Evolutionary conservation across 148 eudicot genomes (phyloP).

Genomic region (Euryodendron excelsum): DNA sequence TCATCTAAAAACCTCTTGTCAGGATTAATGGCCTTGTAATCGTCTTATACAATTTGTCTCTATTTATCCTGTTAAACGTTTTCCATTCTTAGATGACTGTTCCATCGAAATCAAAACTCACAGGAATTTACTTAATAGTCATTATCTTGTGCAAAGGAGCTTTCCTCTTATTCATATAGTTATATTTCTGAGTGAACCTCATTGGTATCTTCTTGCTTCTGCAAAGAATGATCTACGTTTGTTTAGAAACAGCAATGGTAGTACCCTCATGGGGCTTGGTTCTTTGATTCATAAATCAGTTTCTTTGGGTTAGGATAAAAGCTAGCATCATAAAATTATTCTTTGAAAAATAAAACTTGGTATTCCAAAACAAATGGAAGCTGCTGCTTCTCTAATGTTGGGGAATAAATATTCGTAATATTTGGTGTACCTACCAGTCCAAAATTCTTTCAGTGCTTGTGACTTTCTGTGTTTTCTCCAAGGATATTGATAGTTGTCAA

Average conservation of each 20-base stretch:
- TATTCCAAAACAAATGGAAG: not conserved
- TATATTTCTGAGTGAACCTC: not conserved
- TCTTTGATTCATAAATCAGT: not conserved
- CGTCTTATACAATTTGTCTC: not conserved
- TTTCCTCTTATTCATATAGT: not conserved
- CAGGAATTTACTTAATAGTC: not conserved
- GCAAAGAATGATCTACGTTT: not conserved
- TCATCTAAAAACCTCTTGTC: not conserved
- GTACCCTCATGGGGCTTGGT: not conserved
- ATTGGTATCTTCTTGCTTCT: not conserved
- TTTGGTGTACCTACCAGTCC: not conserved
- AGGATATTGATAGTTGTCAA: not conserved
- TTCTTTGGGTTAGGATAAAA: not conserved
- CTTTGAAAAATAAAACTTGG: not conserved
- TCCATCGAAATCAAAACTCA: not conserved
- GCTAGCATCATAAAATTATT: not conserved
- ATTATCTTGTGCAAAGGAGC: not conserved
- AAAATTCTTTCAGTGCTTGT: not conserved
- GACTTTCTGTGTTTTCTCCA: not conserved
- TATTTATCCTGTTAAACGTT: slow-evolving; percentile 4
- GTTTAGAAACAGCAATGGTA: too few species aligned
- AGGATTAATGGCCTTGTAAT: not conserved
- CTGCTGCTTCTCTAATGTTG: not conserved
- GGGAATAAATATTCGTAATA: not conserved
- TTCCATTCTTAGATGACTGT: not conserved